phyloP scores from a whole-genome alignment of 2,329 filamentous ascomycete genomes.

The Penicillium brasilianum region DNA sequence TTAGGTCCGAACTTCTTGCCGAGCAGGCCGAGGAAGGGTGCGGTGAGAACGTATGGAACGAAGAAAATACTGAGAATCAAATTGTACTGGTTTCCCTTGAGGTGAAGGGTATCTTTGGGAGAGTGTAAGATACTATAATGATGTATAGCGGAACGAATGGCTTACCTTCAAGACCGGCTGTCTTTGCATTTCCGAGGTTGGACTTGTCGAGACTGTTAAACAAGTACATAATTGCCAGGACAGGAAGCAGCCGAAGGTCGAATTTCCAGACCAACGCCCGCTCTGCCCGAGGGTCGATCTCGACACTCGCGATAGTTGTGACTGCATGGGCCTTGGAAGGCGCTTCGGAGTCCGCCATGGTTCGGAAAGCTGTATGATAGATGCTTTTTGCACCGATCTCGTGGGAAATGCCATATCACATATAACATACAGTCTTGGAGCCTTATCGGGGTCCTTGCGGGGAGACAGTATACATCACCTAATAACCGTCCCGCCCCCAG shows the following conservation, averaged over 20 bases:
- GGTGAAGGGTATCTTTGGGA: conserved; percentile 28
- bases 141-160: no score
- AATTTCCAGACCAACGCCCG: conserved; percentile 58
- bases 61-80: conserved; percentile 37
- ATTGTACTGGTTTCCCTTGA: conserved; percentile 35
- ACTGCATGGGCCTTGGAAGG: conserved; percentile 20
- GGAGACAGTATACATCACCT: conserved; percentile 2
- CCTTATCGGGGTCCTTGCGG: conserved; percentile 1
- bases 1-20: conserved; percentile 37
- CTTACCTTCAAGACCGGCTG: conserved; percentile 30
- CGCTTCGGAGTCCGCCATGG: conserved; percentile 14
- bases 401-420: background rate
- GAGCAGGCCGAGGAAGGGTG: conserved; percentile 34
- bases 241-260: conserved; percentile 51
- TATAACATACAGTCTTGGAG: background rate
- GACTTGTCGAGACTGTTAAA: conserved; percentile 55
- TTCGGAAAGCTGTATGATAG: background rate
- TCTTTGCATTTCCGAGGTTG: conserved; percentile 43
- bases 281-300: conserved; percentile 47
- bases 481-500: conserved; percentile 7
- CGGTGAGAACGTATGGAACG: conserved; percentile 36
- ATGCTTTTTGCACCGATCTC: background rate
- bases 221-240: conserved; percentile 61
- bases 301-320: conserved; percentile 24
- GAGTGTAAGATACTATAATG: conserved; percentile 1